Evolutionary conservation across 306 rosid genomes (phyloP).

Genomic region (Alnus glutinosa): DNA sequence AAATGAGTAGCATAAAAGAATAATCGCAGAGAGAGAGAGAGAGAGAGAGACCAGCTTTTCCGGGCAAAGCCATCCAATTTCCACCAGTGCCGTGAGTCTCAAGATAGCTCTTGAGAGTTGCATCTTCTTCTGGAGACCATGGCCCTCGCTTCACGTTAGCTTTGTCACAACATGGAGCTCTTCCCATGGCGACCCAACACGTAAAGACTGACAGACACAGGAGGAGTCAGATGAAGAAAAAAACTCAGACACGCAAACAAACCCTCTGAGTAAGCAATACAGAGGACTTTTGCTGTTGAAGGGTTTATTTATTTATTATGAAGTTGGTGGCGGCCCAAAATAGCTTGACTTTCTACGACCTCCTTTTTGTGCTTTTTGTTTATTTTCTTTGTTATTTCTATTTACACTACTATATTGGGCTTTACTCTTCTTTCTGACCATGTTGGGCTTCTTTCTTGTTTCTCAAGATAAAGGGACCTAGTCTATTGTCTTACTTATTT

Average conservation of each 20-base stretch:
- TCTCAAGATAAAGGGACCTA: slow-evolving; percentile 27
- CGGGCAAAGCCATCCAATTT: slow-evolving; percentile 83
- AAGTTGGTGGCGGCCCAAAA: slow-evolving; percentile 31
- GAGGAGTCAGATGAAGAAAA: slow-evolving; percentile 7
- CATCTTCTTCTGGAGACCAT: slow-evolving; percentile 96
- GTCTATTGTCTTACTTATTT: slow-evolving; percentile 27
- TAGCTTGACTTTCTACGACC: slow-evolving; percentile 24
- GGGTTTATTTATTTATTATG: slow-evolving; percentile 12
- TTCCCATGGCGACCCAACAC: slow-evolving; percentile 58
- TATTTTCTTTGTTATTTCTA: not conserved
- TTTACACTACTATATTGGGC: not conserved
- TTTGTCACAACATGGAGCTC: slow-evolving; percentile 95
- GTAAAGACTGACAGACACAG: not conserved
- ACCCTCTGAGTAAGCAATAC: not conserved
- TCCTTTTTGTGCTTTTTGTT: not conserved
- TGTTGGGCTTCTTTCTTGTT: slow-evolving; percentile 12
- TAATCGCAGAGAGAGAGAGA: not conserved
- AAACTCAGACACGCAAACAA: slow-evolving; percentile 21
- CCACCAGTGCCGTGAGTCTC: slow-evolving; percentile 70
- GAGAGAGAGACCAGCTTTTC: slow-evolving; percentile 70
- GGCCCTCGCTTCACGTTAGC: slow-evolving; percentile 83
- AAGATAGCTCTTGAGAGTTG: slow-evolving; percentile 58
- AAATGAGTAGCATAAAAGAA: slow-evolving; percentile 14
- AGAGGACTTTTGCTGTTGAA: too few relatives aligned
- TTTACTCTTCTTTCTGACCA: not conserved